Percentiles rank a stretch among this genome's conserved stretches.
phyloP scores from a whole-genome alignment of 192 early-diverging fungal genomes.

The Diversispora epigaea region DNA sequence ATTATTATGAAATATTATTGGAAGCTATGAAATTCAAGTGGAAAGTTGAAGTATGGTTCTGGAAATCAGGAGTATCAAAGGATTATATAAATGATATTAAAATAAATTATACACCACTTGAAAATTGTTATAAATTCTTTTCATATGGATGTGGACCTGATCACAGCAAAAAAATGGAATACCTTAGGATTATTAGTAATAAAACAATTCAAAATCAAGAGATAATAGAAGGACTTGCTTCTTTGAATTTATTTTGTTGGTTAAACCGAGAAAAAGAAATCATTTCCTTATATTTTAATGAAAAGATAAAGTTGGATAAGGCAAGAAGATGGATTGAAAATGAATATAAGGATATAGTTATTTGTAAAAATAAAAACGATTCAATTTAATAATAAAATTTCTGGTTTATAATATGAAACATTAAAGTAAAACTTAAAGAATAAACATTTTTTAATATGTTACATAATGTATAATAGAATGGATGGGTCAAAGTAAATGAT shows the following conservation, averaged over 20 bases:
- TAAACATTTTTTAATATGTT: too few species aligned
- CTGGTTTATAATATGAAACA: too few species aligned
- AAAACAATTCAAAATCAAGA: background rate
- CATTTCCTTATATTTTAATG: background rate
- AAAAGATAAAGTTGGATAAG: background rate
- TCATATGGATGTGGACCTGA: background rate
- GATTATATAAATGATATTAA: too few species aligned
- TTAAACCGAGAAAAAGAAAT: background rate
- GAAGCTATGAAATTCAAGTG: background rate
- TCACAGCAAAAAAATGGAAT: background rate
- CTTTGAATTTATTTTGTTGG: slow-evolving; percentile 20
- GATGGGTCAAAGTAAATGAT: too few species aligned
- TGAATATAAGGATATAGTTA: background rate
- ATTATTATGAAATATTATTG: background rate
- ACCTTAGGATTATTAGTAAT: background rate
- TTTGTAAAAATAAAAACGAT: background rate
- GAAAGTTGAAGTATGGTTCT: slow-evolving; percentile 18
- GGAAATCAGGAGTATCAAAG: background rate
- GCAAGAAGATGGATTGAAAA: background rate
- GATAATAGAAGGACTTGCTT: slow-evolving; percentile 5
- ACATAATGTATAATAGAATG: too few species aligned
- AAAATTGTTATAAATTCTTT: background rate
- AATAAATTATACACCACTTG: background rate
- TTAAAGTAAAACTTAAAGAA: too few species aligned
- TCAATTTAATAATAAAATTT: slow-evolving; percentile 3